phyloP scores from a whole-genome alignment of 1,284 basidiomycete species.

The Exobasidium cylindrosporum region DNA sequence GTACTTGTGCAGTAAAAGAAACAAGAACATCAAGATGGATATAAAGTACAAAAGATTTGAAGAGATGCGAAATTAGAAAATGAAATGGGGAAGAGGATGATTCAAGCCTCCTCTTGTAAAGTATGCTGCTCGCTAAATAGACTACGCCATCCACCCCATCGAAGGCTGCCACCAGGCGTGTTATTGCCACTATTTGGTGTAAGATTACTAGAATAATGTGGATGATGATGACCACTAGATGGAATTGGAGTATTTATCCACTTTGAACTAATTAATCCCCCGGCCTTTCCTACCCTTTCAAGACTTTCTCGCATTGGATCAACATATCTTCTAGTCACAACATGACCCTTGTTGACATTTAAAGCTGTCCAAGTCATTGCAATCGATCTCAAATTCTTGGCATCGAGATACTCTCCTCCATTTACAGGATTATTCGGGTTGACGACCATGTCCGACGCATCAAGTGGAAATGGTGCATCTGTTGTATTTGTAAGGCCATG shows the following conservation, averaged over 20 bases:
- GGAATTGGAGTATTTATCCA: background rate
- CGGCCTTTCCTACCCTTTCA: conserved; percentile 32
- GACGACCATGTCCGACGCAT: conserved; percentile 44
- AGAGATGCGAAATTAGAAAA: too few species aligned
- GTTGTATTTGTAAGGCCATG: conserved; percentile 48
- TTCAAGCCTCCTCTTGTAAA: conserved; percentile 29
- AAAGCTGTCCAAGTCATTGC: conserved; percentile 49
- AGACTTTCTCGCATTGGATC: conserved; percentile 48
- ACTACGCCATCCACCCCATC: conserved; percentile 13
- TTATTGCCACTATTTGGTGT: background rate
- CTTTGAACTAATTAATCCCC: conserved; percentile 22
- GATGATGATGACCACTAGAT: background rate
- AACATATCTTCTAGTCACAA: conserved; percentile 47
- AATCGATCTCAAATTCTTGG: conserved; percentile 45
- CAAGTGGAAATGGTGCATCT: conserved; percentile 46
- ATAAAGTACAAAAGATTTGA: too few species aligned
- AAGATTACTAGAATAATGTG: background rate
- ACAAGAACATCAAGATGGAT: too few species aligned
- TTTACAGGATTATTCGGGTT: conserved; percentile 13
- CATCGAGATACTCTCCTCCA: conserved; percentile 33
- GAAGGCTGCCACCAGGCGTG: conserved; percentile 18
- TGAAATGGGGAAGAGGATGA: too few species aligned
- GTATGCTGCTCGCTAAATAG: conserved; percentile 22
- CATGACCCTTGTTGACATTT: conserved; percentile 42
- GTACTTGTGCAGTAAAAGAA: too few species aligned